Base-by-base conservation (phyloP, 352 stramenopile genomes). In the Pythium coloratum region DNA sequence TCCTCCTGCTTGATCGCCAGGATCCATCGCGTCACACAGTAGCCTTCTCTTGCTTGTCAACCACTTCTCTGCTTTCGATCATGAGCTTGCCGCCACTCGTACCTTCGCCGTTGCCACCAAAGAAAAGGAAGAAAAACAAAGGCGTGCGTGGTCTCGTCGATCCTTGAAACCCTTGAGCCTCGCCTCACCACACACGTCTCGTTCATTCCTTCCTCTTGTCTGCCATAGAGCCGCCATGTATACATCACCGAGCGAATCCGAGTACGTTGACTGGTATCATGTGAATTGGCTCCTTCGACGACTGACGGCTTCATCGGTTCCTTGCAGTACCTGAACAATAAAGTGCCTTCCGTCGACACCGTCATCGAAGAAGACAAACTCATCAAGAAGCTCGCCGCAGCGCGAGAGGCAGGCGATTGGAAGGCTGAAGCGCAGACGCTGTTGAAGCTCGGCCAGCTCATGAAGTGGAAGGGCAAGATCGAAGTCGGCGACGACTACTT, bases 301-400 rank as follows among this genome's bases (percentile, higher is more conserved):
- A 26, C 42, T 46, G 38, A 46, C 18, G 18, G 7, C 34, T 16
- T 47, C 4, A 1, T 47, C 20, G 28, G 28, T 30, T 5, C 10
- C 13, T 13, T 9, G 26, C 24, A 94, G 85, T 92, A 90, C 67
- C 71, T 91, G 33, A 84, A 87, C 54, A 76, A 80, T 24, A 72
- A 89, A 30, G 82, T 94, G 8, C 78, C 81, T 5, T 80, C 80
- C 0, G 74, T 94, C 6, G 83, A 94, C 50, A 90, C 81, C 5
- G 71, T 94, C 6, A 73, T 90, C 20, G 85, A 94, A 61, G 76
- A 91, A 71, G 82, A 88, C 56, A 94, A 89, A 53, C 51, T 94
- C 26, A 59, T 70, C 6, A 89, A 86, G 57, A 85, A 80, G 33
- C 74, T 94, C 24, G 40, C 60, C 4, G 36, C 74, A 26, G 85